Conservation (phyloP, 2,329 filamentous ascomycete genomes). For the Colletotrichum karsti region DNA sequence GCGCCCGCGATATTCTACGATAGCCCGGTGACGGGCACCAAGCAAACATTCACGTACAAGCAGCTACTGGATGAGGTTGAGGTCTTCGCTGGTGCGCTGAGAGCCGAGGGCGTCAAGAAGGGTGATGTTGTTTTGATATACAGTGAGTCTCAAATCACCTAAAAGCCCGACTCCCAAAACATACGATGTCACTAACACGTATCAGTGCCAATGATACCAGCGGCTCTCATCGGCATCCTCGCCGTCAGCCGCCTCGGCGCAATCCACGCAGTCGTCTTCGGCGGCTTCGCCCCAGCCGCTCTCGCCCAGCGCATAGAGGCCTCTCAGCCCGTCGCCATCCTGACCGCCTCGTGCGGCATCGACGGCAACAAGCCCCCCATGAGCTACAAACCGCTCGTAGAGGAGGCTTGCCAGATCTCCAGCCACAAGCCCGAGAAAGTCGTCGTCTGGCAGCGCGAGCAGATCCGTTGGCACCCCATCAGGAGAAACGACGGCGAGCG, state of each 20-base stretch:
- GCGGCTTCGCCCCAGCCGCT: conserved; percentile 84
- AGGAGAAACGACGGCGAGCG: conserved; percentile 73
- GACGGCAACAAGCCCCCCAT: conserved; percentile 84
- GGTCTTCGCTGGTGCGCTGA: conserved; percentile 80
- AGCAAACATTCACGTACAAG: conserved; percentile 78
- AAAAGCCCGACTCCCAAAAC: too few relatives aligned
- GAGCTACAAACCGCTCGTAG: conserved; percentile 80
- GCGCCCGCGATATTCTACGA: conserved; percentile 85
- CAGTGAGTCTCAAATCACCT: conserved; percentile 61
- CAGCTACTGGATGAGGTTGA: conserved; percentile 83
- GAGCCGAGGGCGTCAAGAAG: conserved; percentile 82
- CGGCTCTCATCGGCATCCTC: conserved; percentile 85
- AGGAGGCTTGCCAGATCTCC: conserved; percentile 74
- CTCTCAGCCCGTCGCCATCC: conserved; percentile 76
- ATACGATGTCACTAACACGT: too few relatives aligned
- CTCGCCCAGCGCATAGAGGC: conserved; percentile 90
- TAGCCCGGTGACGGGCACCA: conserved; percentile 80
- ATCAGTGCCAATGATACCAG: conserved; percentile 93
- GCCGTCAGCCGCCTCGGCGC: conserved; percentile 84
- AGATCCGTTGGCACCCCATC: conserved; percentile 78
- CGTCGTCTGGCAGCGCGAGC: conserved; percentile 85
- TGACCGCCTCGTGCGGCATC: conserved; percentile 93
- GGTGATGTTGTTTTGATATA: conserved; percentile 93
- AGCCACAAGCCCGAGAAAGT: conserved; percentile 76
- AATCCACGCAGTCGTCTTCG: conserved; percentile 92